These are phyloP conservation scores for Rhododendron williamsianum DNA, from an alignment of 148 eudicot genomes.

Conservation along the genomic window DNA sequence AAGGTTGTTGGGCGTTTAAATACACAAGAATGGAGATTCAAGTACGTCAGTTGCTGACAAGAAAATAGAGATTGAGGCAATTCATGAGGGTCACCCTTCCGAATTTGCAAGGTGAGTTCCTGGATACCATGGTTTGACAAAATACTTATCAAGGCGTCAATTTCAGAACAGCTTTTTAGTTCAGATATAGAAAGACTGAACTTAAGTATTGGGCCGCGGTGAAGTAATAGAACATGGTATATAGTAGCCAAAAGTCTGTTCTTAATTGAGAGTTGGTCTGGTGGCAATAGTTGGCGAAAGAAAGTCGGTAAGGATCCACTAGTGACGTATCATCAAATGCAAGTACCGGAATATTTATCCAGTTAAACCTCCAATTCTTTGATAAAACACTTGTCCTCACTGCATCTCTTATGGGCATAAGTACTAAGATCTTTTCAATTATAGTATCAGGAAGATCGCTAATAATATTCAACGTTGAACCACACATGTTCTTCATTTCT, in stretches of 20 bases:
- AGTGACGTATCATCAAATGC: neutral
- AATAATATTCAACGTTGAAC: neutral
- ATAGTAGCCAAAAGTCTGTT: neutral
- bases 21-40: neutral
- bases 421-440: neutral
- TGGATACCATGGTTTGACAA: neutral
- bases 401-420: neutral
- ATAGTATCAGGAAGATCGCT: neutral
- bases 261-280: neutral
- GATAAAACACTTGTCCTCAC: conserved; percentile 7
- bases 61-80: conserved; percentile 1
- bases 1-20: neutral
- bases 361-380: neutral
- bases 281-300: no score
- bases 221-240: neutral
- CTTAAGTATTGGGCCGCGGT: neutral
- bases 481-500: neutral
- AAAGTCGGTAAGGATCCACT: no score
- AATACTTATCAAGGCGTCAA: neutral
- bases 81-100: neutral
- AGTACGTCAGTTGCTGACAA: neutral
- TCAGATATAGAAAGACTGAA: neutral
- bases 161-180: neutral
- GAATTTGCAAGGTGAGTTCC: neutral
- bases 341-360: neutral